Percentiles rank a stretch among this genome's conserved stretches.
These are phyloP conservation scores for Tetrahymena borealis DNA, from an alignment of 73 alveolate genomes.

Conservation along the genomic window DNA sequence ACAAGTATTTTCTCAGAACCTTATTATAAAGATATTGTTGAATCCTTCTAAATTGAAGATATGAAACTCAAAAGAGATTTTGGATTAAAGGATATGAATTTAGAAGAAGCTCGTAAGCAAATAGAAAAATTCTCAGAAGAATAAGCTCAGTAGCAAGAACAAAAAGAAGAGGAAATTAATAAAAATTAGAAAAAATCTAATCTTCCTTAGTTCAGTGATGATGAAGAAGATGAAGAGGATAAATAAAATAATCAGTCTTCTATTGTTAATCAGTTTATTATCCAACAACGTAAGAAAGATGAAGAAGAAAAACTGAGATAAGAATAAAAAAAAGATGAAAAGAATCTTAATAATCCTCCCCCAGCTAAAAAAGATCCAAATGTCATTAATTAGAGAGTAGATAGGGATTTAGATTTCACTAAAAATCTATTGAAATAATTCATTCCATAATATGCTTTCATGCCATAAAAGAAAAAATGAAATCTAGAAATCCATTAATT, in stretches of 20 bases:
- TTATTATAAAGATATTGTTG: background rate
- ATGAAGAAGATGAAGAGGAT: background rate
- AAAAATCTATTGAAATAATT: background rate
- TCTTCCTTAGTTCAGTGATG: background rate
- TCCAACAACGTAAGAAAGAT: background rate
- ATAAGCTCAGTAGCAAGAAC: background rate
- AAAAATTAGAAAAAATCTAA: background rate
- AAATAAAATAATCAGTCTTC: background rate
- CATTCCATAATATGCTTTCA: background rate
- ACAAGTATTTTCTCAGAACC: background rate
- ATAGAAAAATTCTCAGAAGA: background rate
- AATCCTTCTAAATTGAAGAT: background rate
- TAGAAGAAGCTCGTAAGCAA: background rate
- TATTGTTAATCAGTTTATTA: background rate
- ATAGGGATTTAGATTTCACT: background rate
- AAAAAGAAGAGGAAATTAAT: background rate
- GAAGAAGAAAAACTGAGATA: background rate
- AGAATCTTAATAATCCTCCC: background rate
- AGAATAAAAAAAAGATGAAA: background rate
- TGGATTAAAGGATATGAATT: background rate
- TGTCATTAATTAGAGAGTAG: background rate
- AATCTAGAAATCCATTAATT: too few relatives aligned
- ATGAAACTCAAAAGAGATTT: background rate
- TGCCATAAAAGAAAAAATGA: background rate
- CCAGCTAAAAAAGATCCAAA: background rate